Evolutionary conservation across 495 filamentous ascomycete genomes (phyloP).

Genomic region (Saxophila tyrrhenica): DNA sequence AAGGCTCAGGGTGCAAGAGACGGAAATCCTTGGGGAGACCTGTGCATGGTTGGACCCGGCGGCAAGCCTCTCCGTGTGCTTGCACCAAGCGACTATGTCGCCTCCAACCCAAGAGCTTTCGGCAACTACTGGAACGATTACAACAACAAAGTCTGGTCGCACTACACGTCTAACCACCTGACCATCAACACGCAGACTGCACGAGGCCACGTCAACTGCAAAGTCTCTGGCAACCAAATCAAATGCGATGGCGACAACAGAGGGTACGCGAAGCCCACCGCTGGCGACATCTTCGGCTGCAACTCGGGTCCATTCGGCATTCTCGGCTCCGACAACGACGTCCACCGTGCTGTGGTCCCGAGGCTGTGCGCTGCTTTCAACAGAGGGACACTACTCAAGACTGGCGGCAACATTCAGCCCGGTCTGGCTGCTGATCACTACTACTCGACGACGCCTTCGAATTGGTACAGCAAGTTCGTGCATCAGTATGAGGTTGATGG

Average conservation of each 20-base stretch:
- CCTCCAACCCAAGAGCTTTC: slow-evolving; percentile 24
- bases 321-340: slow-evolving; percentile 26
- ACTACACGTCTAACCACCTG: slow-evolving; percentile 29
- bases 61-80: slow-evolving; percentile 33
- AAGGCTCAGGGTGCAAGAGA: slow-evolving; percentile 26
- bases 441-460: slow-evolving; percentile 26
- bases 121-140: slow-evolving; percentile 31
- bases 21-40: slow-evolving; percentile 31
- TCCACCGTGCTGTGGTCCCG: slow-evolving; percentile 39
- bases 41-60: slow-evolving; percentile 24
- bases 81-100: slow-evolving; percentile 28
- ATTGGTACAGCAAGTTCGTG: slow-evolving; percentile 35
- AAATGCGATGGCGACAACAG: slow-evolving; percentile 32
- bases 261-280: slow-evolving; percentile 31
- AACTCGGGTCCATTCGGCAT: slow-evolving; percentile 38
- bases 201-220: slow-evolving; percentile 32
- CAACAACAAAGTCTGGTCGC: slow-evolving; percentile 33
- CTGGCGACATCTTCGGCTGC: slow-evolving; percentile 37
- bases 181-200: slow-evolving; percentile 32
- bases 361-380: slow-evolving; percentile 38
- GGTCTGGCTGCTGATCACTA: slow-evolving; percentile 25
- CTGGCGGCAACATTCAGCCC: slow-evolving; percentile 34
- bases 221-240: slow-evolving; percentile 25
- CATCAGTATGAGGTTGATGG: slow-evolving; percentile 34
- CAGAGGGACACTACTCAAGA: slow-evolving; percentile 32